Evolutionary conservation across 1,284 basidiomycete genomes (phyloP), one percentile per base, ranked within the genome.

Genomic region (Ganoderma sp.): DNA sequence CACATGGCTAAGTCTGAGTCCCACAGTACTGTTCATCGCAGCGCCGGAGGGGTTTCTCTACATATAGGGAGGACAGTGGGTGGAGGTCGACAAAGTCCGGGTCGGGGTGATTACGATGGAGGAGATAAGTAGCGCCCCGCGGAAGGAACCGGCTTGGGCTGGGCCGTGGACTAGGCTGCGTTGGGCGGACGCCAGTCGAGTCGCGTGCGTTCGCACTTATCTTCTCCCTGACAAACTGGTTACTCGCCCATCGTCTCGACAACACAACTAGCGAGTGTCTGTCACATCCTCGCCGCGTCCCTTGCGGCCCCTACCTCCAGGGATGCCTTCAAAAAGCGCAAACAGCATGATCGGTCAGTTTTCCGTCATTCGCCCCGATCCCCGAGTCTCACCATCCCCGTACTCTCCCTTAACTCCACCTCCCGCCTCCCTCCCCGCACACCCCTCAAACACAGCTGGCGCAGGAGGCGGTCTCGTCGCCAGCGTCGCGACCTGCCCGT

Each of bases 401-500:
- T 37, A 7, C 61, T 63, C 66, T 60, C 62, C 60, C 54, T 67
- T 56, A 67, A 61, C 34, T 22, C 57, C 58, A 50, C 61, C 54
- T 57, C 45, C 15, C 45, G 67, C 62, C 71, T 52, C 68, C 25
- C 43, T 10, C 37, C 8, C 32, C 32, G 32, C 39, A 42, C 62
- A 39, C 42, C 61, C 32, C 37, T 28, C 42, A 10, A 17, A 48
- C 43, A 10, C 75, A 93, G 92, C 92, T 81, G 92, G 92, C 71
- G 92, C 93, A 70, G 92, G 92, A 64, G 90, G 92, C 66, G 97
- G 97, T 69, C 86, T 99, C 69, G 93, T 97, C 73, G 93, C 95
- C 65, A 95, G 93, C 79, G 87, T 99, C 72, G 94, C 96, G 68
- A 99, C 97, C 10, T 99, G 98, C 79, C 97, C 97, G 8, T 86